Evolutionary conservation across 345 rosid genomes (phyloP).

Genomic region (Combretum micranthum): DNA sequence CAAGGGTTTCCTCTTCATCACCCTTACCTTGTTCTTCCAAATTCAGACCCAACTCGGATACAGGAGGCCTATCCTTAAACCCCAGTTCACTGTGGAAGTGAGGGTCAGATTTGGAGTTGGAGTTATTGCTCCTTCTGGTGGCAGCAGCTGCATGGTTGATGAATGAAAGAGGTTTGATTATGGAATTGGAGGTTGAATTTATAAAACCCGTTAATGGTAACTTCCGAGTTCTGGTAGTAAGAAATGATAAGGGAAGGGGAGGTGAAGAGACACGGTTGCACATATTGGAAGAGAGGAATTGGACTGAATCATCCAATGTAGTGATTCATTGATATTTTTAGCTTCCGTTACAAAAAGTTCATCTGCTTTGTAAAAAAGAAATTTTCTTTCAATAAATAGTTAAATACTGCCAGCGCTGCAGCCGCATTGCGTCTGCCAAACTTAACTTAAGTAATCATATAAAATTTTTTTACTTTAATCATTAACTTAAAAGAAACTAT

Average conservation of each 20-base stretch:
- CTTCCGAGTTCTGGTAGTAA: constrained; percentile 1
- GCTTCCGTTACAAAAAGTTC: too few species aligned
- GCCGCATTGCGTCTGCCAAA: too few species aligned
- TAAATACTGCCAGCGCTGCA: too few species aligned
- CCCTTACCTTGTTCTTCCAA: neutral
- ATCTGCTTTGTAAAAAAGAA: too few species aligned
- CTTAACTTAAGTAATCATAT: too few species aligned
- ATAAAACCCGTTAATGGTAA: neutral
- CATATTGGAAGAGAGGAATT: too few species aligned
- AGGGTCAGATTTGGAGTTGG: constrained; percentile 2
- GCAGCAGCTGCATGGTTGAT: constrained; percentile 1
- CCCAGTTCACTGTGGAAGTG: constrained; percentile 24
- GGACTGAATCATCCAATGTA: too few species aligned
- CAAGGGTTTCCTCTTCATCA: constrained; percentile 1
- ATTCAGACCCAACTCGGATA: constrained; percentile 4
- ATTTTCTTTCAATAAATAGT: too few species aligned
- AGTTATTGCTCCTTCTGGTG: constrained; percentile 1
- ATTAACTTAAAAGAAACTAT: too few species aligned
- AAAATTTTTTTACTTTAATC: too few species aligned
- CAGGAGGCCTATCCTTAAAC: constrained; percentile 16
- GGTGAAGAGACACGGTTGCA: constrained; percentile 5
- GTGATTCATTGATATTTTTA: too few species aligned
- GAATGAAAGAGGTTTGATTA: neutral
- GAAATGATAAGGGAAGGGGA: constrained; percentile 12
- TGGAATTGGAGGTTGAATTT: neutral